A percentile compares a stretch with the other conserved stretches of the same genome.
Evolutionary conservation across 2,329 filamentous ascomycete species (phyloP).

Genomic region (Paraphoma sp.): DNA sequence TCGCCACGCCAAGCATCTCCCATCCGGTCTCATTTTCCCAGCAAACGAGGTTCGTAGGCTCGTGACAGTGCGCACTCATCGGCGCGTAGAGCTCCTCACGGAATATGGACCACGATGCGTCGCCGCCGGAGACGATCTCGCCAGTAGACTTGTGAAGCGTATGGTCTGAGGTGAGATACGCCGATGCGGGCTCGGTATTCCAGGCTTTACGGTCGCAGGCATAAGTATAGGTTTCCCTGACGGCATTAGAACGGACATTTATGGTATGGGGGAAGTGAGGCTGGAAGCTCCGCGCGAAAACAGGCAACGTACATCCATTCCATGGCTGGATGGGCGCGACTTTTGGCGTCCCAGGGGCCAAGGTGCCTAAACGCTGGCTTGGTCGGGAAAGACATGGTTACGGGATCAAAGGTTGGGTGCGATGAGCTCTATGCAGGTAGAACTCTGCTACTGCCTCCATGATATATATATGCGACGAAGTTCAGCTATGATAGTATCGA

Average conservation of each 20-base stretch:
- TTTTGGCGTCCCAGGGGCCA: slow-evolving; percentile 13
- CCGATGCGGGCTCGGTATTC: slow-evolving; percentile 3
- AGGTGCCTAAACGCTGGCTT: slow-evolving; percentile 17
- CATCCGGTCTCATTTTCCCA: slow-evolving; percentile 14
- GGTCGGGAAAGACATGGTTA: slow-evolving; percentile 14
- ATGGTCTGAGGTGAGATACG: slow-evolving; percentile 6
- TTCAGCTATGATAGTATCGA: background rate
- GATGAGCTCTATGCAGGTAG: too few relatives aligned
- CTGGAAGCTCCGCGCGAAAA: background rate
- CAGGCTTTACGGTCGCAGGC: slow-evolving; percentile 11
- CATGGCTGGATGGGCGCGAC: slow-evolving; percentile 17
- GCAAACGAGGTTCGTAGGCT: slow-evolving; percentile 7
- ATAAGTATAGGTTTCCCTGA: slow-evolving; percentile 15
- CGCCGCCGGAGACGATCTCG: slow-evolving; percentile 8
- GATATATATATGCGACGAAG: background rate
- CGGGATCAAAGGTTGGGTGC: too few relatives aligned
- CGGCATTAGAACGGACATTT: too few relatives aligned
- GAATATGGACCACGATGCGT: slow-evolving; percentile 1
- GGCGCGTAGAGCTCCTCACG: slow-evolving; percentile 17
- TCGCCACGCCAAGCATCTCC: slow-evolving; percentile 17
- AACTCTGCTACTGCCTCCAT: too few relatives aligned
- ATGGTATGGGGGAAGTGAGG: too few relatives aligned
- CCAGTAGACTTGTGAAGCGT: slow-evolving; percentile 11
- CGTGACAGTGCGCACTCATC: slow-evolving; percentile 6
- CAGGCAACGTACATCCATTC: slow-evolving; percentile 14